Conservation (phyloP, 2,329 filamentous ascomycete genomes). For the Chaetomiaceae sp. region DNA sequence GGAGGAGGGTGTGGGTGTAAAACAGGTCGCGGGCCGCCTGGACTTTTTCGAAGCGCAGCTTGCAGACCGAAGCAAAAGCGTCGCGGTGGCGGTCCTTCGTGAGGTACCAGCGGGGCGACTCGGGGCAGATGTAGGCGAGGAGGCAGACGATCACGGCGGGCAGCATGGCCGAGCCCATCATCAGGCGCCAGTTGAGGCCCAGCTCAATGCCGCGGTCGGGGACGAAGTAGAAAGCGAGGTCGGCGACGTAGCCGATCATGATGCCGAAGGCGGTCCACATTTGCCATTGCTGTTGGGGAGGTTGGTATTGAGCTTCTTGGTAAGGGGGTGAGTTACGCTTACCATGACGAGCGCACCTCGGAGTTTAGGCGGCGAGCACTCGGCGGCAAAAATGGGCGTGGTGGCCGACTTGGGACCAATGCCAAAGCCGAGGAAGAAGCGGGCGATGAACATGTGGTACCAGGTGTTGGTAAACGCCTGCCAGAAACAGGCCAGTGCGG, state of each 20-base stretch:
- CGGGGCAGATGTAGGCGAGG: slow-evolving; percentile 62
- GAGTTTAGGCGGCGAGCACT: slow-evolving; percentile 65
- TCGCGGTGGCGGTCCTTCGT: slow-evolving; percentile 60
- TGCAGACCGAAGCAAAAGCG: slow-evolving; percentile 53
- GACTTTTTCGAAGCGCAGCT: slow-evolving; percentile 50
- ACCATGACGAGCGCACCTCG: slow-evolving; percentile 75
- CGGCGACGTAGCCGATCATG: slow-evolving; percentile 59
- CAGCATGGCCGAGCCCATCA: slow-evolving; percentile 54
- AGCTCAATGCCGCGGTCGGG: slow-evolving; percentile 37
- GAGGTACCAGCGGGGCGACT: slow-evolving; percentile 62
- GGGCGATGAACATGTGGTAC: slow-evolving; percentile 65
- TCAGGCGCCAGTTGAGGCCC: slow-evolving; percentile 43
- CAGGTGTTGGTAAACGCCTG: slow-evolving; percentile 67
- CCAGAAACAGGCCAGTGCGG: slow-evolving; percentile 67
- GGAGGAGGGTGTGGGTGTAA: slow-evolving; percentile 60
- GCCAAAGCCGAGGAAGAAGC: slow-evolving; percentile 70
- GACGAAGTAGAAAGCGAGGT: slow-evolving; percentile 45
- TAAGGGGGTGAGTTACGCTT: slow-evolving; percentile 47
- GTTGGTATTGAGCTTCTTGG: slow-evolving; percentile 37
- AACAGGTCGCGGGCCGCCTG: slow-evolving; percentile 60
- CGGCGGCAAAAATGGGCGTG: slow-evolving; percentile 72
- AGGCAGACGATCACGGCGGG: slow-evolving; percentile 53
- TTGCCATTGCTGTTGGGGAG: slow-evolving; percentile 46
- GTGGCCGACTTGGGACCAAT: slow-evolving; percentile 73
- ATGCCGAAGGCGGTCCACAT: slow-evolving; percentile 63